Evolutionary conservation across 1,139 yeast species (phyloP).

Genomic region (Candida dubliniensis): DNA sequence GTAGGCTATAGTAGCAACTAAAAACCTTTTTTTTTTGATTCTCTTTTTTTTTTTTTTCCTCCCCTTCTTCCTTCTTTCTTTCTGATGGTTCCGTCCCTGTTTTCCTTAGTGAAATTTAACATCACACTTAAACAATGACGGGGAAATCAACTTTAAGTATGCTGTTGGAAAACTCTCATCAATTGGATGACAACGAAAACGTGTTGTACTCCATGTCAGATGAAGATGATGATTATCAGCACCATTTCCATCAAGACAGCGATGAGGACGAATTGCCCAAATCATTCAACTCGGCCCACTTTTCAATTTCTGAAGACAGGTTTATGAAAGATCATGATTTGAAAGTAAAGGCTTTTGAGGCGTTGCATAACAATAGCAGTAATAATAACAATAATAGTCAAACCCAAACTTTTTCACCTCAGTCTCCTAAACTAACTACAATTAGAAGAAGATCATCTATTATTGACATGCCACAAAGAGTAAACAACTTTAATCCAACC

Average conservation of each 20-base stretch:
- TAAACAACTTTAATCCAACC: constrained; percentile 19
- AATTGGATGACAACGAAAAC: constrained; percentile 1
- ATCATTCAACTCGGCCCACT: constrained; percentile 51
- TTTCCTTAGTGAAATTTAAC: background rate
- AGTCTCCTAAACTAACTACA: constrained; percentile 19
- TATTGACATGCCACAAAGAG: constrained; percentile 46
- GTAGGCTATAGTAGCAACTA: too few relatives aligned
- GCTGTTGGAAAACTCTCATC: constrained; percentile 7
- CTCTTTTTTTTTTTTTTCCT: too few relatives aligned
- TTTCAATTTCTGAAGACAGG: constrained; percentile 67
- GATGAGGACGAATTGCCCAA: constrained; percentile 31
- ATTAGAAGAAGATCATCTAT: constrained; percentile 51
- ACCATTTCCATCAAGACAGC: constrained; percentile 23
- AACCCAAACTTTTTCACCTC: constrained; percentile 9
- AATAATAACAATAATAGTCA: background rate
- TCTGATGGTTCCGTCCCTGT: too few relatives aligned
- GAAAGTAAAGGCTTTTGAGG: constrained; percentile 63
- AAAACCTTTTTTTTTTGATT: too few relatives aligned
- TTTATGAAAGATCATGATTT: constrained; percentile 69
- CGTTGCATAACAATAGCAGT: constrained; percentile 32
- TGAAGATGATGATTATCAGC: constrained; percentile 23
- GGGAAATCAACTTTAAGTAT: constrained; percentile 11
- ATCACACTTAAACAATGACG: constrained; percentile 1
- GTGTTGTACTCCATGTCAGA: constrained; percentile 22
- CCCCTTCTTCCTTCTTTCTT: too few relatives aligned